Evolutionary conservation across 306 rosid species (phyloP).

Genomic region (Dalbergia cochinchinensis): DNA sequence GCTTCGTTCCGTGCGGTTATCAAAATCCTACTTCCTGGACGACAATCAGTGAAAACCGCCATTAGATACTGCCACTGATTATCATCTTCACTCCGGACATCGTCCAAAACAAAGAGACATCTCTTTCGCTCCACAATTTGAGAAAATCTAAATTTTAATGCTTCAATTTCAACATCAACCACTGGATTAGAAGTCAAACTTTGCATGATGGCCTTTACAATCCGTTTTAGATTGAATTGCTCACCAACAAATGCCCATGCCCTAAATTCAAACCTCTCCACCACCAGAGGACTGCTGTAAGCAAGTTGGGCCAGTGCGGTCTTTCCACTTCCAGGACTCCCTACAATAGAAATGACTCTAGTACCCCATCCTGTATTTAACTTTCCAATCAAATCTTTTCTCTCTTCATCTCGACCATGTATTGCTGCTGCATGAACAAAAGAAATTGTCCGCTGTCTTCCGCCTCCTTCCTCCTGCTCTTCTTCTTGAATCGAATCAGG

Average conservation of each 20-base stretch:
- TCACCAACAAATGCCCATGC: not conserved
- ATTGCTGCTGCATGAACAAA: too few relatives aligned
- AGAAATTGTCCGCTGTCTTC: too few relatives aligned
- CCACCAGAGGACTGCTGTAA: not conserved
- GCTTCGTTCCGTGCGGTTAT: not conserved
- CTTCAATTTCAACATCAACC: not conserved
- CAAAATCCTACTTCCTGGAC: not conserved
- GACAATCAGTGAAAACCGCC: not conserved
- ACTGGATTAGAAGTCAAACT: too few relatives aligned
- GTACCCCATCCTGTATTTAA: too few relatives aligned
- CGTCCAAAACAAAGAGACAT: not conserved
- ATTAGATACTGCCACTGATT: not conserved
- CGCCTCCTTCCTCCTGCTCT: too few relatives aligned
- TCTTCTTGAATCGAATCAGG: too few relatives aligned
- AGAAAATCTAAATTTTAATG: too few relatives aligned
- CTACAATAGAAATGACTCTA: too few relatives aligned
- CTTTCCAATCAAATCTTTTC: too few relatives aligned
- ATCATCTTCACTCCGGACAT: not conserved
- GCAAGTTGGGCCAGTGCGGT: not conserved
- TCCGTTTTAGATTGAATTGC: too few relatives aligned
- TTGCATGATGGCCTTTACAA: not conserved
- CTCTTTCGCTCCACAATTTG: not conserved
- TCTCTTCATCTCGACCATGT: too few relatives aligned
- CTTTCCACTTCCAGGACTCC: not conserved
- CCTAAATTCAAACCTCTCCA: too few relatives aligned